Base-by-base conservation (phyloP, 1,139 yeast species). In the Maudiozyma humilis region DNA sequence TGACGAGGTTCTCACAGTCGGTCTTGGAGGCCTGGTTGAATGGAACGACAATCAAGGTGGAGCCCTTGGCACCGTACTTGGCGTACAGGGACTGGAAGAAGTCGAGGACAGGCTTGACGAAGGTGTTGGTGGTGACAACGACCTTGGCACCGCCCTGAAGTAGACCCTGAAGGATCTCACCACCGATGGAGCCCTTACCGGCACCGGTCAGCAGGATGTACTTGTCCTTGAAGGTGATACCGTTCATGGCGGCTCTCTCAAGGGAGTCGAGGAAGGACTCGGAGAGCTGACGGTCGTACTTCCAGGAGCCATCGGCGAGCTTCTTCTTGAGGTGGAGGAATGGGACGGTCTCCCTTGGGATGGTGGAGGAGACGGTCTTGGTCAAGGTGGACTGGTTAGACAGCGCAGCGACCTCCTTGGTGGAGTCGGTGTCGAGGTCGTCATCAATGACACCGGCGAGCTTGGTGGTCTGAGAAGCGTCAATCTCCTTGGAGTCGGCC, bases 151-250 rank as follows among this genome's bases (percentile, higher is more conserved):
- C 98, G 71, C 98, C 98, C 64, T 93, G 81, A 46, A 91, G 73
- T 65, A 91, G 75, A 53, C 98, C 98, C 72, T 86, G 95, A 65
- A 91, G 75, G 55, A 91, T 79, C 68, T 91, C 96, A 49, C 96
- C 96, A 70, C 97, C 98, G 65, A 91, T 91, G 43, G 98, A 91
- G 42, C 97, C 98, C 44, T 87, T 91, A 73, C 98, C 98, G 43
- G 97, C 97, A 73, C 98, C 98, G 44, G 98, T 91, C 56, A 91
- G 75, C 62, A 91, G 78, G 44, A 89, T 96, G 55, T 82, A 80
- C 69, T 88, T 91, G 67, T 80, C 86, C 66, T 83, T 82, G 74
- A 82, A 91, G 34, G 95, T 76, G 50, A 88, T 76, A 70, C 98
- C 98, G 56, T 88, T 82, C 52, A 87, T 78, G 40, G 98, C 96